Evolutionary conservation across 108 stramenopile species (phyloP), one percentile per base, ranked within the genome.

Genomic region (Epithemia pelagica): DNA sequence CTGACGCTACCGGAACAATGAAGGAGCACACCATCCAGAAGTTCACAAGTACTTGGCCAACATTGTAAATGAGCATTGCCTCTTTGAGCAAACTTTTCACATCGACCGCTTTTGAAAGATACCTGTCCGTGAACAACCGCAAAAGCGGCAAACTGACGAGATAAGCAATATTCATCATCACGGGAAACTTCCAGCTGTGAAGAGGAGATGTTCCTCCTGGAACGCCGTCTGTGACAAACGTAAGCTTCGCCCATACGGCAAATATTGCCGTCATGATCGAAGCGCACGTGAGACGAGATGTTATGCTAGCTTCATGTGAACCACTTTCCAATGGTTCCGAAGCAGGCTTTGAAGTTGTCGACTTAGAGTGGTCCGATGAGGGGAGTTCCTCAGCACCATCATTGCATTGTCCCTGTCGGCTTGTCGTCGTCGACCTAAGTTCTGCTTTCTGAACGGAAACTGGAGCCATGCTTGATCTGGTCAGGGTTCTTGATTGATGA

Each of bases 61-160:
- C 81, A 78, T 99, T 99, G 95, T 99, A 98, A 59, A 95, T 59
- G 53, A 99, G 61, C 94, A 95, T 95, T 33, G 89, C 81, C 71
- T 90, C 89, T 29, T 77, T 81, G 15, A 95, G 72, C 8, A 92
- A 77, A 23, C 80, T 37, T 64, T 92, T 92, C 69, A 88, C 82
- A 75, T 95, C 85, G 37, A 90, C 82, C 8, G 32, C 37, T 15
- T 74, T 56, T 0, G 77, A 66, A 0, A 92, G 59, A 64, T 61
- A 82, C 10, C 66, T 81, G 26, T 75, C 72, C 24, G 86, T 67
- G 19, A 91, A 71, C 46, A 54, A 61, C 52, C 86, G 78, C 55
- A 94, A 56, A 0, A 87, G 29, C 3, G 92, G 89, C 28, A 94
- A 69, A 58, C 69, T 77, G n/a, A 89, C 33, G 22, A 91, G 82